phyloP scores from a whole-genome alignment of 345 rosid species.

The Viola odorata region DNA sequence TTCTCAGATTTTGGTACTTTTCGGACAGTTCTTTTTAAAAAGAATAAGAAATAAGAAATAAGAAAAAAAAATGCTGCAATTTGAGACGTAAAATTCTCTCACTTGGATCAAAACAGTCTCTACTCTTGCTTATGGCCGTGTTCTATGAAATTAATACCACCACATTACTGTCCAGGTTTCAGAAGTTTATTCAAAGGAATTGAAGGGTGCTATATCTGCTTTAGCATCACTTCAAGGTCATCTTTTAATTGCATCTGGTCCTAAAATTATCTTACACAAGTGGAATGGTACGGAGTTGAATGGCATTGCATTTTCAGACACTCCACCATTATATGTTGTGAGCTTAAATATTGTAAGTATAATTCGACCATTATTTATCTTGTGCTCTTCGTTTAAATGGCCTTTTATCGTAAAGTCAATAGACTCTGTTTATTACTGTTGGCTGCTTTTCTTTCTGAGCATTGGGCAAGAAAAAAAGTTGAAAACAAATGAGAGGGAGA shows the following conservation, averaged over 20 bases:
- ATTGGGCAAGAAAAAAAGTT: too few species aligned
- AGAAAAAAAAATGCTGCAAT: too few species aligned
- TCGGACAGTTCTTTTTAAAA: slow-evolving; percentile 1
- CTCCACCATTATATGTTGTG: slow-evolving; percentile 89
- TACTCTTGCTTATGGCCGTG: not conserved
- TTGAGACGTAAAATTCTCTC: too few species aligned
- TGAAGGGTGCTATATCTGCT: slow-evolving; percentile 97
- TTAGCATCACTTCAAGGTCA: slow-evolving; percentile 97
- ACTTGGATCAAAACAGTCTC: not conserved
- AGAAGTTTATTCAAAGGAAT: slow-evolving; percentile 89
- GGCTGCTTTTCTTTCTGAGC: too few species aligned
- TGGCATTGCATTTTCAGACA: slow-evolving; percentile 91
- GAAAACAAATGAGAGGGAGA: too few species aligned
- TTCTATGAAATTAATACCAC: slow-evolving; percentile 4
- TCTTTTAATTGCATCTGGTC: slow-evolving; percentile 91
- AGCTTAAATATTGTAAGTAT: slow-evolving; percentile 90
- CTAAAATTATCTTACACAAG: slow-evolving; percentile 82
- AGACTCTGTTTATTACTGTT: not conserved
- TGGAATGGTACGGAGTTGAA: slow-evolving; percentile 90
- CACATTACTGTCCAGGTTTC: slow-evolving; percentile 48
- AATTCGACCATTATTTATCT: slow-evolving; percentile 1
- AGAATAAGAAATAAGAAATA: too few species aligned
- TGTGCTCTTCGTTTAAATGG: not conserved
- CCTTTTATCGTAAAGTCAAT: slow-evolving; percentile 1
- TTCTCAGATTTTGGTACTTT: slow-evolving; percentile 60